Evolutionary conservation across 306 rosid genomes (phyloP), one percentile per base, ranked within the genome.

Genomic region (Bauhinia variegata): DNA sequence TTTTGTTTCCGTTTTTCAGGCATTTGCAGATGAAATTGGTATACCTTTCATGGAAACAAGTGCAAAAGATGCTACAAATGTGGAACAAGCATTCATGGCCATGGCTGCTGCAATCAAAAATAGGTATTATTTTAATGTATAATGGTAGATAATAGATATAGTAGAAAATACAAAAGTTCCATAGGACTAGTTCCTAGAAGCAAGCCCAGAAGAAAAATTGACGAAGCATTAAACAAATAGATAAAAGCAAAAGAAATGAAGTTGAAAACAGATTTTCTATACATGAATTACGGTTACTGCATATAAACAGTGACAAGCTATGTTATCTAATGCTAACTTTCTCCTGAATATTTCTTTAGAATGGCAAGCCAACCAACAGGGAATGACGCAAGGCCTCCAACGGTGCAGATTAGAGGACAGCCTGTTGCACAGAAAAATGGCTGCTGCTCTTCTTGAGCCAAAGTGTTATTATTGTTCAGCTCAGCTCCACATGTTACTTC

Each of bases 31-130:
- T 71, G 78, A 78, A 63, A 75, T 82, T 14, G 84, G 87, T 74
- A 78, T 78, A 14, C 87, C 87, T 57, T 82, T 82, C 36, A 64
- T 82, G 87, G 87, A 82, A 78, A 78, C 84, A 30, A 82, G 87
- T 72, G 87, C 87, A 33, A 82, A 82, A 58, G 81, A 82, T 78
- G 57, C 83, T 68, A 78, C 84, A 39, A 82, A 82, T 66, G 87
- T 82, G 34, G 87, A 82, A 67, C 76, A 79, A 23, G 83, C 87
- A 11, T 82, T 82, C 79, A 78, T 82, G 87, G 87, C 84, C 74
- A 78, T 82, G 87, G 56, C 84, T 75, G 81, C 84, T 47, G 0
- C 87, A 67, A 78, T 82, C 79, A 82, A 82, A 74, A 51, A 78
- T 23, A 78, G 87, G 83, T 82, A 36, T 5, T 36, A 28, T 19